Percentiles rank a stretch among this genome's conserved stretches.
These are phyloP conservation scores for Senna tora DNA, from an alignment of 306 rosid genomes.

Conservation along the genomic window DNA sequence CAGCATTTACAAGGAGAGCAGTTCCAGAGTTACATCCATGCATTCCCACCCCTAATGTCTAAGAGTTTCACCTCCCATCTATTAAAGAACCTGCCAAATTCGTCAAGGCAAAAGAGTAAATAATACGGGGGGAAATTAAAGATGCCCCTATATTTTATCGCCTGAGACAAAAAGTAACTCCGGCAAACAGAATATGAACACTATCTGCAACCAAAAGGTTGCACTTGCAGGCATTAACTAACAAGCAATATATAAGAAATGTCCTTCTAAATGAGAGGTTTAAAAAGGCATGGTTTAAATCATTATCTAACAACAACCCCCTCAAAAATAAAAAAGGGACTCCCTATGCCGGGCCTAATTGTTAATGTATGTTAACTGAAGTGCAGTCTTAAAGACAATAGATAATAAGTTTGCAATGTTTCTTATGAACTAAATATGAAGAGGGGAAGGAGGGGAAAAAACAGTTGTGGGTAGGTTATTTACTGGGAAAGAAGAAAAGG, in stretches of 20 bases:
- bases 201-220: slow-evolving; percentile 22
- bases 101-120: slow-evolving; percentile 24
- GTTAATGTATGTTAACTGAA: background rate
- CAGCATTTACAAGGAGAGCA: slow-evolving; percentile 97
- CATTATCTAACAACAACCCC: slow-evolving; percentile 3
- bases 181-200: slow-evolving; percentile 25
- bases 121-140: slow-evolving; percentile 5
- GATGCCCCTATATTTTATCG: background rate
- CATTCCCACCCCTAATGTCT: slow-evolving; percentile 72
- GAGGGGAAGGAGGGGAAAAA: background rate
- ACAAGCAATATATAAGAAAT: background rate
- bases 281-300: slow-evolving; percentile 10
- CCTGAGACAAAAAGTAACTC: slow-evolving; percentile 1
- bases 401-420: slow-evolving; percentile 6
- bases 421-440: slow-evolving; percentile 1
- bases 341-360: background rate
- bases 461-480: background rate
- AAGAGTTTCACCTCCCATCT: slow-evolving; percentile 63
- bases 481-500: background rate
- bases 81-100: slow-evolving; percentile 40
- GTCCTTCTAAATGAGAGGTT: background rate
- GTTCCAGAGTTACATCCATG: slow-evolving; percentile 83
- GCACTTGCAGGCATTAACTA: background rate
- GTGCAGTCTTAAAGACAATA: background rate
- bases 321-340: background rate